A percentile compares a stretch with the other conserved stretches of the same genome.
Evolutionary conservation across 139 green algal species (phyloP).

Genomic region (Protoeuglena noctilucae): DNA sequence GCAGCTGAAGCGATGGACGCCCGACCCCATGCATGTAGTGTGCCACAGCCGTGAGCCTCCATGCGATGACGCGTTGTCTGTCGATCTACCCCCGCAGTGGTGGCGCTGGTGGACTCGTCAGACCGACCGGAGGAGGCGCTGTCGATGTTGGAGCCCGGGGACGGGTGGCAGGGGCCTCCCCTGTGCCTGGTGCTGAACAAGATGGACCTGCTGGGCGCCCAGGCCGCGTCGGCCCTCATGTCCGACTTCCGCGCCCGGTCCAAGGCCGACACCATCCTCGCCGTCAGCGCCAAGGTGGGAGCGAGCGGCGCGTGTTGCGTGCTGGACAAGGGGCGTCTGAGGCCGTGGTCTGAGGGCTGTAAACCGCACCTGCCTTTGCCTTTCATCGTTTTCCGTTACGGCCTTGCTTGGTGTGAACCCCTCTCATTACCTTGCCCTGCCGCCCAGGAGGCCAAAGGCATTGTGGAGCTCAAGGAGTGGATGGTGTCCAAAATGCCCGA

Average conservation of each 20-base stretch:
- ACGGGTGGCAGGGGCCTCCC: constrained; percentile 33
- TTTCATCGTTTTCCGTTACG: no score
- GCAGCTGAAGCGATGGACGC: no score
- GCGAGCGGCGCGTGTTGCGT: neutral
- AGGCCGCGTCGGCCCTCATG: constrained; percentile 23
- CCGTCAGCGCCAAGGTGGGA: neutral
- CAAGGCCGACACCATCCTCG: neutral
- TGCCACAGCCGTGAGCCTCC: no score
- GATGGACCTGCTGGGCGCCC: constrained; percentile 32
- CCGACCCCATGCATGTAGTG: no score
- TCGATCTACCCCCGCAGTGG: no score
- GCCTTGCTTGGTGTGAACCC: no score
- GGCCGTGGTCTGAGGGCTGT: neutral
- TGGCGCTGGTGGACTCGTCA: constrained; percentile 55
- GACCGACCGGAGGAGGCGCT: constrained; percentile 29
- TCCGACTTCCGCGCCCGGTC: constrained; percentile 21
- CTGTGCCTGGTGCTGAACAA: constrained; percentile 76
- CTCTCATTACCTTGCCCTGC: no score
- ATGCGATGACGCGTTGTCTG: no score
- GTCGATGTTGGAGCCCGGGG: constrained; percentile 50
- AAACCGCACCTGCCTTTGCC: neutral
- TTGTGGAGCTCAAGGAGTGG: constrained; percentile 46
- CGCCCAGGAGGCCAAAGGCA: constrained; percentile 19
- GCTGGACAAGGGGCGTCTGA: no score
- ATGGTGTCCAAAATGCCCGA: constrained; percentile 43